Conservation (phyloP, 495 filamentous ascomycete species). For the Neurospora intermedia region DNA sequence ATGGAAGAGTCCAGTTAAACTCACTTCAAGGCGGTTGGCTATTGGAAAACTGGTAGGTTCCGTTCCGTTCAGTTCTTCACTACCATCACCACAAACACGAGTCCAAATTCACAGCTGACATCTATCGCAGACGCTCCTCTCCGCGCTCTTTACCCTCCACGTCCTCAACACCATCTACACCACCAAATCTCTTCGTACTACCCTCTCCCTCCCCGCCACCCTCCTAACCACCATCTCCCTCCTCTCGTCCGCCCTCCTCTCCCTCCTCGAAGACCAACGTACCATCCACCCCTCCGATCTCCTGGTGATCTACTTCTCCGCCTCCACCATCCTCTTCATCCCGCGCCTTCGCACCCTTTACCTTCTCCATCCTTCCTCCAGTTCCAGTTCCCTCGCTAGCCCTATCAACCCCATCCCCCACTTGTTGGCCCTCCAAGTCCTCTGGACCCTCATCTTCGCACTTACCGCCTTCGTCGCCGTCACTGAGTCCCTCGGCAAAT, state of each 20-base stretch:
- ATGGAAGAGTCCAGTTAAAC: slow-evolving; percentile 17
- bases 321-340: slow-evolving; percentile 12
- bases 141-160: slow-evolving; percentile 17
- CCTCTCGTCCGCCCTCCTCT: slow-evolving; percentile 10
- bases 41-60: slow-evolving; percentile 17
- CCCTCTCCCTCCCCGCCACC: slow-evolving; percentile 12
- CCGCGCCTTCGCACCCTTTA: slow-evolving; percentile 24
- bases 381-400: background rate
- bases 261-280: slow-evolving; percentile 26
- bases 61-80: background rate
- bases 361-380: background rate
- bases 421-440: background rate
- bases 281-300: slow-evolving; percentile 23
- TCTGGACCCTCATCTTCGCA: slow-evolving; percentile 6
- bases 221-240: slow-evolving; percentile 7
- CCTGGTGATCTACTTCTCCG: slow-evolving; percentile 25
- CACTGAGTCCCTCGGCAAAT: slow-evolving; percentile 21
- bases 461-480: slow-evolving; percentile 1
- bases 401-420: background rate
- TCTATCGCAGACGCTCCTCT: background rate
- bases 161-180: slow-evolving; percentile 15
- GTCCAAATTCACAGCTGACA: background rate
- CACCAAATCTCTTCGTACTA: background rate
- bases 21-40: slow-evolving; percentile 18
- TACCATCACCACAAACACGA: background rate